Evolutionary conservation across 2,329 filamentous ascomycete genomes (phyloP).

Genomic region (Neoascochyta sp.): DNA sequence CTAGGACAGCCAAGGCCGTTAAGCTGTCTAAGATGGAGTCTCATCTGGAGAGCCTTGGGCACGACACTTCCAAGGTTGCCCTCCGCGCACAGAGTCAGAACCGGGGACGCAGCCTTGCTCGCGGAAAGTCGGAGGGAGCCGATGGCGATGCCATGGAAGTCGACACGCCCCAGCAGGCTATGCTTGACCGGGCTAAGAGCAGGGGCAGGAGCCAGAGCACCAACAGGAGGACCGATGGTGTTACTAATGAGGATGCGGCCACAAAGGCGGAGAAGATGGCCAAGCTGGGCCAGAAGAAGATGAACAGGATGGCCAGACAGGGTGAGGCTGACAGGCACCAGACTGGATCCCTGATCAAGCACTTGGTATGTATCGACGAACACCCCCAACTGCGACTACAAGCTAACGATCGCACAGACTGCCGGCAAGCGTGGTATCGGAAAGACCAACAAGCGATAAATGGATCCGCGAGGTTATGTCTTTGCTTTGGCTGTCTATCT

Average conservation of each 20-base stretch:
- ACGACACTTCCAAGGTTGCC: conserved; percentile 73
- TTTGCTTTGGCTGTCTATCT: conserved; percentile 8
- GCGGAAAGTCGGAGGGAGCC: conserved; percentile 51
- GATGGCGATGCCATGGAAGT: conserved; percentile 72
- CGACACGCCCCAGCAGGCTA: conserved; percentile 40
- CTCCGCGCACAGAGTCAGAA: conserved; percentile 68
- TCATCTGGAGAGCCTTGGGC: conserved; percentile 77
- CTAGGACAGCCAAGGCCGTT: conserved; percentile 75
- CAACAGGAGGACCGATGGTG: conserved; percentile 73
- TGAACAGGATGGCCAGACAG: conserved; percentile 96
- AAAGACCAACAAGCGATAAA: conserved; percentile 64
- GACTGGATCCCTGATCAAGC: conserved; percentile 76
- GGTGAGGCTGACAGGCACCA: conserved; percentile 94
- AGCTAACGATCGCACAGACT: conserved; percentile 52
- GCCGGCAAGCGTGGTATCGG: conserved; percentile 91
- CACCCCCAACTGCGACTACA: background rate
- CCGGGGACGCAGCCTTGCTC: conserved; percentile 67
- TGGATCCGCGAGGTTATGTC: conserved; percentile 7
- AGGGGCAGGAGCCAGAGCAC: conserved; percentile 61
- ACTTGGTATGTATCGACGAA: conserved; percentile 66
- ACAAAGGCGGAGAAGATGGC: conserved; percentile 79
- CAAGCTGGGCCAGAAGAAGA: conserved; percentile 94
- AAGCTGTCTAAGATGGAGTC: conserved; percentile 83
- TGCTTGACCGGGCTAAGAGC: conserved; percentile 63
- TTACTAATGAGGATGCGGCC: conserved; percentile 63